Evolutionary conservation across 2,329 filamentous ascomycete species (phyloP).

Genomic region (Aspergillus intermedius): DNA sequence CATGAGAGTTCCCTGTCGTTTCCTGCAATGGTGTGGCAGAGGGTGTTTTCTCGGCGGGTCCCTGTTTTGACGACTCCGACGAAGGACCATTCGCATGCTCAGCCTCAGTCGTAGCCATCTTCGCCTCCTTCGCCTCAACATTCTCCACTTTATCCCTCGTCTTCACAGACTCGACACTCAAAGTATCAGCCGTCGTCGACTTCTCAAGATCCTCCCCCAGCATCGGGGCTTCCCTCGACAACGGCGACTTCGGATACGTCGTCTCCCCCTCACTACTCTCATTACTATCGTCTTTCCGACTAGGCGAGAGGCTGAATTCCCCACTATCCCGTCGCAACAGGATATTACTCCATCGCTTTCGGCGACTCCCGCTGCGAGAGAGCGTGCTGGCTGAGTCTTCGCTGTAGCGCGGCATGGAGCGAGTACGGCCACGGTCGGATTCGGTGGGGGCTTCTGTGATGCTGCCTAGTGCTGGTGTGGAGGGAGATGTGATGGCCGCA

Average conservation of each 20-base stretch:
- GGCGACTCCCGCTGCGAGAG: slow-evolving; percentile 26
- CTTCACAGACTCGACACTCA: neutral
- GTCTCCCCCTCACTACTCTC: slow-evolving; percentile 16
- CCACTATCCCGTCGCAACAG: slow-evolving; percentile 28
- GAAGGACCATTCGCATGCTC: neutral
- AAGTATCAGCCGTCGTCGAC: neutral
- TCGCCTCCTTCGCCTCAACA: no score
- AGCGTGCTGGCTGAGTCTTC: slow-evolving; percentile 21
- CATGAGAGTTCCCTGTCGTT: no score
- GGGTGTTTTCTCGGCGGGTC: no score
- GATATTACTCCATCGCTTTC: slow-evolving; percentile 34
- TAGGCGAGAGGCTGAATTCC: slow-evolving; percentile 15
- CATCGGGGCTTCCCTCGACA: slow-evolving; percentile 24
- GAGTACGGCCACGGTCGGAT: slow-evolving; percentile 24
- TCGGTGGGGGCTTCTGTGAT: slow-evolving; percentile 18
- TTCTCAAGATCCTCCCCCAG: slow-evolving; percentile 8
- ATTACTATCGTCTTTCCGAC: slow-evolving; percentile 15
- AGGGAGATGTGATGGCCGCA: slow-evolving; percentile 10
- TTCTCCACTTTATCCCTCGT: neutral
- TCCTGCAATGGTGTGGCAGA: no score
- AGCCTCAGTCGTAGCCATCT: neutral
- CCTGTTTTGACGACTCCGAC: neutral
- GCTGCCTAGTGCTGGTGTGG: slow-evolving; percentile 17
- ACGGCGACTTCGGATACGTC: slow-evolving; percentile 24
- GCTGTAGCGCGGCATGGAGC: slow-evolving; percentile 22